A percentile compares a stretch with the other conserved stretches of the same genome.
Evolutionary conservation across 805 yeast species (phyloP).

Genomic region (Ogataea polymorpha): DNA sequence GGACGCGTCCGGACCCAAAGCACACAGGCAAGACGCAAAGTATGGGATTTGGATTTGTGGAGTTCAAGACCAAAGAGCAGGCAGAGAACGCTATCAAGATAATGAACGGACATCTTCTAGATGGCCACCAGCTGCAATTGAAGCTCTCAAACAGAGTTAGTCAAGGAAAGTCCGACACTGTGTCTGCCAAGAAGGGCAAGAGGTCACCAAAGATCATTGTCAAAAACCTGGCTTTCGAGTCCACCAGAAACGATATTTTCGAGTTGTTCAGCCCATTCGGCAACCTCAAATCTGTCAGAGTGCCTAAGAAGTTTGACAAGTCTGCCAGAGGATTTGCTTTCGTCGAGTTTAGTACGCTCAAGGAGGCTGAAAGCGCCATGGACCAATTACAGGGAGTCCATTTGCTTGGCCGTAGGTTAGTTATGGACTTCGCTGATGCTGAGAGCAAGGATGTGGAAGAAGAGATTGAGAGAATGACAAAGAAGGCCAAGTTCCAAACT

Average conservation of each 20-base stretch:
- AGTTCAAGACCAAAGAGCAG: slow-evolving; percentile 72
- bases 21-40: slow-evolving; percentile 63
- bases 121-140: slow-evolving; percentile 87
- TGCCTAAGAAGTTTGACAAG: slow-evolving; percentile 93
- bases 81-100: slow-evolving; percentile 74
- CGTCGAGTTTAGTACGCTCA: slow-evolving; percentile 81
- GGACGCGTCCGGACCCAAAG: slow-evolving; percentile 85
- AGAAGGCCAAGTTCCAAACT: slow-evolving; percentile 77
- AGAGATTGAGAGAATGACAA: slow-evolving; percentile 87
- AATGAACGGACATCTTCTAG: slow-evolving; percentile 73
- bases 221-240: slow-evolving; percentile 96
- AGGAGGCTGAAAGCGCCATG: slow-evolving; percentile 95
- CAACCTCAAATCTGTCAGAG: slow-evolving; percentile 88
- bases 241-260: slow-evolving; percentile 87
- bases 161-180: slow-evolving; percentile 40
- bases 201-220: slow-evolving; percentile 79
- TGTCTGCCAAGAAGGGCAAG: slow-evolving; percentile 34
- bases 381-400: slow-evolving; percentile 93
- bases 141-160: slow-evolving; percentile 74
- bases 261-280: slow-evolving; percentile 94
- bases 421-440: slow-evolving; percentile 86
- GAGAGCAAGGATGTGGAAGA: slow-evolving; percentile 83
- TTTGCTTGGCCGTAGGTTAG: slow-evolving; percentile 90
- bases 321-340: slow-evolving; percentile 97
- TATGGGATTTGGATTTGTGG: slow-evolving; percentile 98